A percentile compares a stretch with the other conserved stretches of the same genome.
These are phyloP conservation scores for Sinapis alba DNA, from an alignment of 441 rosid genomes.

Conservation along the genomic window DNA sequence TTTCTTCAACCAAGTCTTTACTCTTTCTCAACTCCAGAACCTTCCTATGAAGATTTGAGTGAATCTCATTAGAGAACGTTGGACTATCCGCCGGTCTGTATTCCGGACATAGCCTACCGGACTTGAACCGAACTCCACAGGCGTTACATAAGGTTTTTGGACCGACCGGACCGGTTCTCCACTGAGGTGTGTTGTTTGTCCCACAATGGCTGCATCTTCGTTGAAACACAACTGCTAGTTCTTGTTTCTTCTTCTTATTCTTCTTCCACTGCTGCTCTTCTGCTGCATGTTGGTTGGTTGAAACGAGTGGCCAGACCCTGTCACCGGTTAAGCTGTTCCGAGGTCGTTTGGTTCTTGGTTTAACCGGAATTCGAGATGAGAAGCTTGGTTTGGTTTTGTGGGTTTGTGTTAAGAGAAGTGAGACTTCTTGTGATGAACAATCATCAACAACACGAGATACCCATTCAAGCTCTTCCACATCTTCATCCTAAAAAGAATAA, in stretches of 20 bases:
- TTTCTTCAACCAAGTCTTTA: slow-evolving; percentile 56
- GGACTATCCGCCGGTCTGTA: slow-evolving; percentile 97
- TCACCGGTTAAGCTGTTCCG: slow-evolving; percentile 48
- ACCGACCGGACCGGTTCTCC: slow-evolving; percentile 96
- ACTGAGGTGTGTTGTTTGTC: slow-evolving; percentile 92
- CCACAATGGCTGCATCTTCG: slow-evolving; percentile 95
- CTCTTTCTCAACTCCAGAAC: slow-evolving; percentile 86
- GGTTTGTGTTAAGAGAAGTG: slow-evolving; percentile 37
- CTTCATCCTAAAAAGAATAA: slow-evolving; percentile 60
- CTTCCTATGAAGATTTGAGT: slow-evolving; percentile 91
- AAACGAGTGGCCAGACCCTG: slow-evolving; percentile 66
- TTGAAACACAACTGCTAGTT: slow-evolving; percentile 32
- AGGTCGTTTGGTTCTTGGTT: slow-evolving; percentile 81
- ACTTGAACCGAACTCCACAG: slow-evolving; percentile 91
- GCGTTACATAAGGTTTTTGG: slow-evolving; percentile 94
- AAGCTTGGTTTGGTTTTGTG: slow-evolving; percentile 42
- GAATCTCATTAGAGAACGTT: slow-evolving; percentile 73
- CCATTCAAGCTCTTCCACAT: slow-evolving; percentile 85
- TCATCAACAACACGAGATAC: slow-evolving; percentile 91
- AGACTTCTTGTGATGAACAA: slow-evolving; percentile 55
- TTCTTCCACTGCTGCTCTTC: slow-evolving; percentile 33
- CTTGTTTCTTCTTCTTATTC: slow-evolving; percentile 42
- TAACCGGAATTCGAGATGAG: slow-evolving; percentile 64
- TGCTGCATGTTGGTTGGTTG: slow-evolving; percentile 48
- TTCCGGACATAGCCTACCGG: slow-evolving; percentile 86